Conservation (phyloP, 306 rosid genomes). For the Crataegus laevigata region DNA sequence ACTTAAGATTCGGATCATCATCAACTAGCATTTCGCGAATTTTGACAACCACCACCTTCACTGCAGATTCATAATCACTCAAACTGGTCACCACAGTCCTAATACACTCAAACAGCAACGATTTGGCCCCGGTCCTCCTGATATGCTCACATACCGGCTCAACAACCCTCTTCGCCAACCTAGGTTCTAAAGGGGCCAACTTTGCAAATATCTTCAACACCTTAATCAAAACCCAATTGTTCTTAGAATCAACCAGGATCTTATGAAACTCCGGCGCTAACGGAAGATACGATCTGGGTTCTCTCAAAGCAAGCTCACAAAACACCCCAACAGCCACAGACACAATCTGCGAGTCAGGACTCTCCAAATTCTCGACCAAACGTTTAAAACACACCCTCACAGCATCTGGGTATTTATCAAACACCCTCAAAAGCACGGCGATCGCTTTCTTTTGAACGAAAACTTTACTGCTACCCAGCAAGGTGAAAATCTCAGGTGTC, state of each 20-base stretch:
- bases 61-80: slow-evolving; percentile 55
- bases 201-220: slow-evolving; percentile 67
- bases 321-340: slow-evolving; percentile 76
- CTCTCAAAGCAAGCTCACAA: slow-evolving; percentile 66
- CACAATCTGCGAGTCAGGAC: slow-evolving; percentile 43
- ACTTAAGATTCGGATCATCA: slow-evolving; percentile 82
- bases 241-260: slow-evolving; percentile 66
- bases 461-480: slow-evolving; percentile 47
- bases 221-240: slow-evolving; percentile 87
- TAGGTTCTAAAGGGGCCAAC: slow-evolving; percentile 69
- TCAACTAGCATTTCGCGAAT: slow-evolving; percentile 63
- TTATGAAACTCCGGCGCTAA: slow-evolving; percentile 81
- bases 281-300: slow-evolving; percentile 71
- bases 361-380: slow-evolving; percentile 77
- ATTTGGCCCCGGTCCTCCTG: slow-evolving; percentile 59
- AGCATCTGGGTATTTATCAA: slow-evolving; percentile 76
- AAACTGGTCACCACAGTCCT: slow-evolving; percentile 74
- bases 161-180: slow-evolving; percentile 68
- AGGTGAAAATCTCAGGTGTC: slow-evolving; percentile 65
- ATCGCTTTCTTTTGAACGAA: slow-evolving; percentile 67
- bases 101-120: slow-evolving; percentile 75
- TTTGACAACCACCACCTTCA: slow-evolving; percentile 57
- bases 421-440: slow-evolving; percentile 59
- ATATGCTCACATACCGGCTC: slow-evolving; percentile 76
- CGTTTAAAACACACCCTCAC: slow-evolving; percentile 87